These are phyloP conservation scores for Ophiocordyceps camponoti-floridani DNA, from an alignment of 2,329 filamentous ascomycete species.

Conservation along the genomic window DNA sequence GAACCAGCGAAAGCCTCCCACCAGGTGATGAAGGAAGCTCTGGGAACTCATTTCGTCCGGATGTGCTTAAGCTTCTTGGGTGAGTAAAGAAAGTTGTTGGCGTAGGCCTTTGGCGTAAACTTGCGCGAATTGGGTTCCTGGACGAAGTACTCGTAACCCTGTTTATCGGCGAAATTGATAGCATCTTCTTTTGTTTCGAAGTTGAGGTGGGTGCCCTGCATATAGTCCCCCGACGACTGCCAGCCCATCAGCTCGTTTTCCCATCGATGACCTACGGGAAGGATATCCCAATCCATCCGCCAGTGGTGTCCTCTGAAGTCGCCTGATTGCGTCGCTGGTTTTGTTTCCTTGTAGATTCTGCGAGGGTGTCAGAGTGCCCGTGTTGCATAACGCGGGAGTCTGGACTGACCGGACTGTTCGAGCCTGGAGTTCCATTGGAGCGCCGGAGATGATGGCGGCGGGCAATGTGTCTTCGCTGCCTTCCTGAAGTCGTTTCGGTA, in stretches of 20 bases:
- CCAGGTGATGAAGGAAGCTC: no score
- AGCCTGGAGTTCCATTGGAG: constrained; percentile 83
- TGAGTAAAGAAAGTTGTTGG: constrained; percentile 85
- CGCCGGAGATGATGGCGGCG: constrained; percentile 77
- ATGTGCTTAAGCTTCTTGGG: constrained; percentile 76
- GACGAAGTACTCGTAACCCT: constrained; percentile 97
- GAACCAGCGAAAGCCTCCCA: no score
- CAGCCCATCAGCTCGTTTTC: constrained; percentile 98
- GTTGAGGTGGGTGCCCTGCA: constrained; percentile 83
- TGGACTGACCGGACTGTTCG: constrained; percentile 69
- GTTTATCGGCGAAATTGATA: constrained; percentile 90
- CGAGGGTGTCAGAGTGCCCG: background rate
- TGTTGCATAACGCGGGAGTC: background rate
- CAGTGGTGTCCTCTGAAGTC: constrained; percentile 70
- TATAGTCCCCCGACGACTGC: constrained; percentile 87
- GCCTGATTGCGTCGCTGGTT: constrained; percentile 93
- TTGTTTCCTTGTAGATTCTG: constrained; percentile 82
- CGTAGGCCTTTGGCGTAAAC: constrained; percentile 82
- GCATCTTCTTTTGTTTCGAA: constrained; percentile 93
- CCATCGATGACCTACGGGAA: constrained; percentile 87
- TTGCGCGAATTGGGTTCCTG: constrained; percentile 87
- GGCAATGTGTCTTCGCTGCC: constrained; percentile 70
- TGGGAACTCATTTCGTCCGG: constrained; percentile 48
- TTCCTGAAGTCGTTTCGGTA: constrained; percentile 78
- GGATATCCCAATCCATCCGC: constrained; percentile 97